Evolutionary conservation across 2,329 filamentous ascomycete genomes (phyloP), one percentile per base, ranked within the genome.

Genomic region (Ceratocystis cubensis): DNA sequence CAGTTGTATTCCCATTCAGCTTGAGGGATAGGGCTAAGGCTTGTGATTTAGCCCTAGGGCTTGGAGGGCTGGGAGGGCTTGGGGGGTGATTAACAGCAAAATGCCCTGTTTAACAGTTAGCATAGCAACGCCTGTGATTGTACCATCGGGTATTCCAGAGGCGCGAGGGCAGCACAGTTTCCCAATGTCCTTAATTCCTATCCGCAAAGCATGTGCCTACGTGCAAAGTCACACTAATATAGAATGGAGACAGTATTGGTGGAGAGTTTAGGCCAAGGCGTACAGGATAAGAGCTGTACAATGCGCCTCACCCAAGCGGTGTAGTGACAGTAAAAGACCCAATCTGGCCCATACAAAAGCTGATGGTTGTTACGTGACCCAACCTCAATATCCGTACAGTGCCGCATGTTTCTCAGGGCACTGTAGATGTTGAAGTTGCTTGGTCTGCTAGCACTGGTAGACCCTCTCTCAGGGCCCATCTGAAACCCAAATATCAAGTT

Each of bases 121-220:
- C 56, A 59, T 10, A 59, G 56, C 56, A 59, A 59, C 56, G 48
- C 37, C 37, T 53, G 25, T 53, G 48, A 53, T 15, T 28, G 48
- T 53, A 25, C 10, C 22, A 53, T 13, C 22, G 25, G 22, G 25
- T 10, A 53, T 25, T 10, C 7, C 25, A 15, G 5, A 53, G 7
- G 15, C 22, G 20, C 48, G 10, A 28, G 5, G 4, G 10, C 25
- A 28, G 4, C 48, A 28, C 25, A 28, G 48, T 25, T 53, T 53
- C 7, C 4, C 48, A 1, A 25, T 15, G 22, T 15, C 13, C 10
- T 13, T 41, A 41, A 41, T 15, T 41, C 13, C 37, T 15, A 41
- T 41, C 20, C 28, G 3, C 22, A 15, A 25, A 22, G 46, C 37
- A 28, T 25, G 25, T 25, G 22, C 20, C 20, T n/a, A 22, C 46